A percentile compares a stretch with the other conserved stretches of the same genome.
phyloP scores from a whole-genome alignment of 2,329 filamentous ascomycete species.

The Chaetomiaceae sp. region DNA sequence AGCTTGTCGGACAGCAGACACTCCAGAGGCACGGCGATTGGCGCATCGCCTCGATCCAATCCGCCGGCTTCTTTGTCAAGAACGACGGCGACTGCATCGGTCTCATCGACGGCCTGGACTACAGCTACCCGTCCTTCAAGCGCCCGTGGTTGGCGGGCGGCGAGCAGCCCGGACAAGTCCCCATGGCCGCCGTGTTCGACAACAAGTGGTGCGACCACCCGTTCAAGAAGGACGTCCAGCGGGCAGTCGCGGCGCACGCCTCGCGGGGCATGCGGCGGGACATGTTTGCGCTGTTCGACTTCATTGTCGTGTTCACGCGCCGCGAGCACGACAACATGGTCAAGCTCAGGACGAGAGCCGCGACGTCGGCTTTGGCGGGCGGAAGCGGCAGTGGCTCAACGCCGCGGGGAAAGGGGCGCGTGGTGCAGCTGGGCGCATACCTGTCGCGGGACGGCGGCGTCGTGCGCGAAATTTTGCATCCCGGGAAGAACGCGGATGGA shows the following conservation, averaged over 20 bases:
- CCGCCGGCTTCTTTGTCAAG: slow-evolving; percentile 26
- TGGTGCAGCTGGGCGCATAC: slow-evolving; percentile 26
- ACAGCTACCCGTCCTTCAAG: slow-evolving; percentile 17
- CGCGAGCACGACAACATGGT: slow-evolving; percentile 26
- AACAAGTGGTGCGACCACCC: slow-evolving; percentile 22
- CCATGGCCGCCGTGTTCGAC: slow-evolving; percentile 25
- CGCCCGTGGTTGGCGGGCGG: slow-evolving; percentile 12
- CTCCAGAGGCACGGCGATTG: slow-evolving; percentile 17
- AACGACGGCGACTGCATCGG: slow-evolving; percentile 14
- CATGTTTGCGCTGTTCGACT: slow-evolving; percentile 24
- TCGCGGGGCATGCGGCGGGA: slow-evolving; percentile 20
- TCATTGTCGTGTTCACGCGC: slow-evolving; percentile 24
- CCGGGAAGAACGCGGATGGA: neutral
- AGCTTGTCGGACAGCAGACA: slow-evolving; percentile 21
- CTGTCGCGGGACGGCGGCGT: slow-evolving; percentile 3
- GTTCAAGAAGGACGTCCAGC: slow-evolving; percentile 18
- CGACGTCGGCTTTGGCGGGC: too few species aligned
- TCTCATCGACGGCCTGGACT: slow-evolving; percentile 19
- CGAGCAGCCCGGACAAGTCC: slow-evolving; percentile 4
- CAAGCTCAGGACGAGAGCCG: slow-evolving; percentile 18
- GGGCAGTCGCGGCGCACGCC: slow-evolving; percentile 7
- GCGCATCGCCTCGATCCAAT: slow-evolving; percentile 18
- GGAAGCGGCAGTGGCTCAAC: neutral
- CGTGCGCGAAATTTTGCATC: slow-evolving; percentile 9
- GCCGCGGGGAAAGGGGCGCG: slow-evolving; percentile 18